These are phyloP conservation scores for Pestalotiopsis sp. DNA, from an alignment of 2,329 filamentous ascomycete species.

Conservation along the genomic window DNA sequence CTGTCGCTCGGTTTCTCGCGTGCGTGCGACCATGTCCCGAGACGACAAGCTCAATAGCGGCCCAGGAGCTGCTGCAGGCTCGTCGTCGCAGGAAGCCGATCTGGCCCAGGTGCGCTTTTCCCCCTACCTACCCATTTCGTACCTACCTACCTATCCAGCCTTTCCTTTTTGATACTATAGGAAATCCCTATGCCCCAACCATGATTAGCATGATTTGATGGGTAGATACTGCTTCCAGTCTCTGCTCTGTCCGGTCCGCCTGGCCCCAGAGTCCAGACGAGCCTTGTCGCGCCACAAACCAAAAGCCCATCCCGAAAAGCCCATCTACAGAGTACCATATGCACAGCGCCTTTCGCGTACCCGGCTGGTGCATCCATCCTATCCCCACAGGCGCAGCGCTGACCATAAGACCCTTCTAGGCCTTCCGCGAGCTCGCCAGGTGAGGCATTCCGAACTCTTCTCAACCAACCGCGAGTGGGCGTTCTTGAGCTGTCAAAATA, in stretches of 20 bases:
- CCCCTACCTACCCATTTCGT: background rate
- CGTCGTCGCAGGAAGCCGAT: slow-evolving; percentile 13
- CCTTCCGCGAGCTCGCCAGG: slow-evolving; percentile 35
- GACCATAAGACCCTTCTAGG: slow-evolving; percentile 25
- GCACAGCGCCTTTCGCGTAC: background rate
- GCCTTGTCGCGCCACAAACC: background rate
- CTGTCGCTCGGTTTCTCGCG: background rate
- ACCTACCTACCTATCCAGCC: background rate
- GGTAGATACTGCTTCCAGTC: background rate
- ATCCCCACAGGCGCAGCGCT: slow-evolving; percentile 6
- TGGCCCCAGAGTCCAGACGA: background rate
- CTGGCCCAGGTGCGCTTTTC: slow-evolving; percentile 15
- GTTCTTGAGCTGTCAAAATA: too few relatives aligned
- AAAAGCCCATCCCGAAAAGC: background rate
- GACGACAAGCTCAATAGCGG: background rate
- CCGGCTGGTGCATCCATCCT: background rate
- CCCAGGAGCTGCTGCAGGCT: background rate
- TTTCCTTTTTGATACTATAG: background rate
- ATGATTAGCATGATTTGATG: too few relatives aligned
- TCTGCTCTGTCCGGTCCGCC: background rate
- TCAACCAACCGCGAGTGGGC: background rate
- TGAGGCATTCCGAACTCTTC: slow-evolving; percentile 18
- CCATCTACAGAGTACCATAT: background rate
- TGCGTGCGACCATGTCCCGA: slow-evolving; percentile 3
- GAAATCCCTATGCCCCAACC: too few relatives aligned